Conservation (phyloP, 2,329 filamentous ascomycete genomes). For the Nannizzia gypsea region DNA sequence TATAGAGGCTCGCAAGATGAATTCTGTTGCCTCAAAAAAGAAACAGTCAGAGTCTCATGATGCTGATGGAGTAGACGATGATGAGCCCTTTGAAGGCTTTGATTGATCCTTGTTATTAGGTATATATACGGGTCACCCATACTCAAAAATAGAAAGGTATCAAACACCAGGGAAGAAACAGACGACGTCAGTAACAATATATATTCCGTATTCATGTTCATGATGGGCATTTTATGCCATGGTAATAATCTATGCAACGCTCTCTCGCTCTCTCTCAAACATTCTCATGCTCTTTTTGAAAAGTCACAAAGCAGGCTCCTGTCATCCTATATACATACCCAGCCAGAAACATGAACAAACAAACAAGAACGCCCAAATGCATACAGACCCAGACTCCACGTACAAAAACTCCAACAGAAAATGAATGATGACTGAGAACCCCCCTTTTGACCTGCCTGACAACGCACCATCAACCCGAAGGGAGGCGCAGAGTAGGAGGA, state of each 20-base stretch:
- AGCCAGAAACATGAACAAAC: background rate
- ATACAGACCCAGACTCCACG: constrained; percentile 4
- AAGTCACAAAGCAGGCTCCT: constrained; percentile 1
- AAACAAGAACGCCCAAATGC: constrained; percentile 1
- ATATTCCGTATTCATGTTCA: background rate
- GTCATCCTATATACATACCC: constrained; percentile 2
- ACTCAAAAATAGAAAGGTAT: no score
- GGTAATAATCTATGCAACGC: background rate
- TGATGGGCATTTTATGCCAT: background rate
- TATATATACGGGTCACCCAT: background rate
- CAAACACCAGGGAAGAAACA: background rate
- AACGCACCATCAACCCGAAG: background rate
- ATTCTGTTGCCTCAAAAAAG: background rate
- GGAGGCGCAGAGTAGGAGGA: background rate
- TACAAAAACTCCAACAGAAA: background rate
- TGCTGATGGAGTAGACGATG: constrained; percentile 18
- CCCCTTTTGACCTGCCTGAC: background rate
- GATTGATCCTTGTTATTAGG: constrained; percentile 18
- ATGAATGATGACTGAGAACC: background rate
- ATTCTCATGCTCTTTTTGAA: background rate
- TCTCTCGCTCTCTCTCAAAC: background rate
- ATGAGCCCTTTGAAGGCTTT: constrained; percentile 51
- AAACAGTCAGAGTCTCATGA: constrained; percentile 14
- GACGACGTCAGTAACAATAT: no score
- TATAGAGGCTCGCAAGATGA: constrained; percentile 1